phyloP scores from a whole-genome alignment of 1,139 yeast genomes.

The Candida frijolesensis region DNA sequence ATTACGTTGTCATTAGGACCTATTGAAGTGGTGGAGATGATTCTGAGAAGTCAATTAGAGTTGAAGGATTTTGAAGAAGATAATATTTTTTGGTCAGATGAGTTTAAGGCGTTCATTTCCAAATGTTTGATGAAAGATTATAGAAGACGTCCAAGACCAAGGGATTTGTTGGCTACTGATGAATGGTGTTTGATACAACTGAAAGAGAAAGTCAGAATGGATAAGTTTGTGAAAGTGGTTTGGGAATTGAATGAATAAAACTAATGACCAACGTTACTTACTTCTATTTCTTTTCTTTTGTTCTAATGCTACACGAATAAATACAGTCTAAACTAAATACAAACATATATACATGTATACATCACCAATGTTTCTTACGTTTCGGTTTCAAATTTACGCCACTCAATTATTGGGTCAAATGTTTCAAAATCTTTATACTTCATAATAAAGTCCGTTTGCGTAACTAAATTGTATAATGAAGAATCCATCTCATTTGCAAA shows the following conservation, averaged over 20 bases:
- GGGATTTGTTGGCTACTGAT: conserved; percentile 66
- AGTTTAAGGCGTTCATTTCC: conserved; percentile 80
- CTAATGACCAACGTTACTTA: conserved; percentile 2
- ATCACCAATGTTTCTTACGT: background rate
- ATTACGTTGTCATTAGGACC: conserved; percentile 57
- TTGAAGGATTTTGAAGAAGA: conserved; percentile 76
- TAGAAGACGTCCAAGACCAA: conserved; percentile 81
- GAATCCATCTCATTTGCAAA: conserved; percentile 16
- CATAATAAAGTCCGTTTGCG: background rate
- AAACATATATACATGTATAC: background rate
- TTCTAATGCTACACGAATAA: background rate
- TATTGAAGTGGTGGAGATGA: conserved; percentile 79
- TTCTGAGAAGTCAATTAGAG: conserved; percentile 78
- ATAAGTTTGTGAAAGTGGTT: conserved; percentile 74
- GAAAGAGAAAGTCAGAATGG: conserved; percentile 69
- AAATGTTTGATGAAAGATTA: conserved; percentile 84
- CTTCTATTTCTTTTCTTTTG: too few relatives aligned
- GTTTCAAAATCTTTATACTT: background rate
- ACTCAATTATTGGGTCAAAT: conserved; percentile 1
- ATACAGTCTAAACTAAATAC: background rate
- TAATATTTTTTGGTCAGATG: conserved; percentile 77
- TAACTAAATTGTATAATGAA: conserved; percentile 10
- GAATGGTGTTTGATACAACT: conserved; percentile 17
- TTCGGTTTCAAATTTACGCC: background rate
- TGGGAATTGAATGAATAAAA: conserved; percentile 51